Percentiles rank a stretch among this genome's conserved stretches.
These are phyloP conservation scores for Torrubiellomyces zombiae DNA, from an alignment of 2,329 filamentous ascomycete species.

Conservation along the genomic window DNA sequence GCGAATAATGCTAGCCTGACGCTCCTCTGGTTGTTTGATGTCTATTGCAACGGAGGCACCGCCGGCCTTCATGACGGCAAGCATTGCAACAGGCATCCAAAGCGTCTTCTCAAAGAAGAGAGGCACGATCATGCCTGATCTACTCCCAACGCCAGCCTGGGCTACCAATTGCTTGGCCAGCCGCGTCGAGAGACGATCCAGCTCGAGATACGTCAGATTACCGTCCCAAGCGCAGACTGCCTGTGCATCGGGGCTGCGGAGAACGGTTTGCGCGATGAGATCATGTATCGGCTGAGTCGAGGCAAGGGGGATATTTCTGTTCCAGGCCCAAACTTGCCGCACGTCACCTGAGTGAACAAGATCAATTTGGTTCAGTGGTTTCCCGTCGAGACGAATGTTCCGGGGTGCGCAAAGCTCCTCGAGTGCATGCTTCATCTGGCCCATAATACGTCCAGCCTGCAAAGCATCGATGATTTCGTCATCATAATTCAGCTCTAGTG, in stretches of 20 bases:
- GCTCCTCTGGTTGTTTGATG: constrained; percentile 1
- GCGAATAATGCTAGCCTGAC: neutral
- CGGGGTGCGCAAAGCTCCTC: too few species aligned
- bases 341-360: too few species aligned
- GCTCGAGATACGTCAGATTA: neutral
- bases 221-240: constrained; percentile 1
- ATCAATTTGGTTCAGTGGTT: neutral
- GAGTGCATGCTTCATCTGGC: too few species aligned
- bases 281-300: neutral
- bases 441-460: too few species aligned
- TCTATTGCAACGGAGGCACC: neutral
- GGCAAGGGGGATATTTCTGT: neutral
- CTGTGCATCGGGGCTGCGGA: neutral
- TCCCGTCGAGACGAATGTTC: too few species aligned
- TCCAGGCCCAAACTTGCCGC: neutral
- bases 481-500: too few species aligned
- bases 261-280: neutral
- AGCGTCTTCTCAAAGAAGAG: constrained; percentile 1
- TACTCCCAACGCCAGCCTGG: neutral
- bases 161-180: neutral
- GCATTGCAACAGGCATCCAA: neutral
- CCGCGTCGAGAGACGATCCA: neutral
- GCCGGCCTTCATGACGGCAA: constrained; percentile 1
- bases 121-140: neutral
- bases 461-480: too few species aligned